phyloP scores from a whole-genome alignment of 2,329 filamentous ascomycete species.

The Emergomyces orientalis region DNA sequence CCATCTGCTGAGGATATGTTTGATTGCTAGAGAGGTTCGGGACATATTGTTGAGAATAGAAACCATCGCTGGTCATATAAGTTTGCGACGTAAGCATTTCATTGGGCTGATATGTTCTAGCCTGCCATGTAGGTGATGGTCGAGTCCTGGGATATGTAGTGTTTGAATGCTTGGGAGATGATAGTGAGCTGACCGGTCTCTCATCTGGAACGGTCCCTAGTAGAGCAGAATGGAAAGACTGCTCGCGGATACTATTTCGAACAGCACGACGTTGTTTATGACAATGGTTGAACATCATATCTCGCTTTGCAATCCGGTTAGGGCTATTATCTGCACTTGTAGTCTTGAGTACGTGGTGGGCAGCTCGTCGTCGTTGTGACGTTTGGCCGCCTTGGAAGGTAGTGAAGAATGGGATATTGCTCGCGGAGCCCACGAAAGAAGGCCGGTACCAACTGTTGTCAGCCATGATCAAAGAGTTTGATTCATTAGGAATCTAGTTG shows the following conservation, averaged over 20 bases:
- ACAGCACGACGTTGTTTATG: background rate
- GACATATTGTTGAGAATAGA: background rate
- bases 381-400: background rate
- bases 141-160: background rate
- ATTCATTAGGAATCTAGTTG: background rate
- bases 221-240: conserved; percentile 6
- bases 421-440: background rate
- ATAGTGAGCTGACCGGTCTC: background rate
- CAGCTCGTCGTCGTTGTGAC: background rate
- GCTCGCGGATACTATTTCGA: background rate
- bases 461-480: background rate
- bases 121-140: background rate
- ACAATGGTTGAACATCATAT: conserved; percentile 19
- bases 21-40: background rate
- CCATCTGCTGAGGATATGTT: background rate
- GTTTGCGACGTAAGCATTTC: background rate
- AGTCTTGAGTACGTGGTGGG: conserved; percentile 50
- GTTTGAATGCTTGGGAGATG: background rate
- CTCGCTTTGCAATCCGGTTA: conserved; percentile 39
- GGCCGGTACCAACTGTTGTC: conserved; percentile 1
- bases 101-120: background rate
- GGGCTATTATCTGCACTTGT: conserved; percentile 62
- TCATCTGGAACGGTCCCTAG: background rate
- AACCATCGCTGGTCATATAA: background rate
- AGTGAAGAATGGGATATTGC: background rate